Base-by-base conservation (phyloP, 805 yeast genomes). In the Suhomyces prunicola region DNA sequence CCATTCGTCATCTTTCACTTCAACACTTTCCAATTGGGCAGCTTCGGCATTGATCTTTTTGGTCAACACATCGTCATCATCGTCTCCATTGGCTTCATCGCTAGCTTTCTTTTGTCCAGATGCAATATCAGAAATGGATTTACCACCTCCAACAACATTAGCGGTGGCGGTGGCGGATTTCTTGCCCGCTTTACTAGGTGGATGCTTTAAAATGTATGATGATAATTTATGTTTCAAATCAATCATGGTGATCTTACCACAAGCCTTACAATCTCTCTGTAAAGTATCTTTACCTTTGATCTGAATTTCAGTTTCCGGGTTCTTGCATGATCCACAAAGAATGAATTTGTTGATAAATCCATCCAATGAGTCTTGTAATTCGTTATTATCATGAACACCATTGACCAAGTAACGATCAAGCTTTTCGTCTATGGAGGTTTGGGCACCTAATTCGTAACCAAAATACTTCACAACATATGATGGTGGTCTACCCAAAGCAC, bases 371-470 rank as follows among this genome's bases (percentile, higher is more conserved):
- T 94, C 99, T 78, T 94, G 99, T 62, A 94, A 81, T 73, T 90
- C 92, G 57, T 81, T 79, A 47, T 92, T 85, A 65, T 90, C 97
- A 68, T 94, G 99, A 44, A 85, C 89, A 76, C 99, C 99, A 71
- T 94, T 94, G 56, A 94, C 96, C 59, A 93, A 78, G 71, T 84
- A 94, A 66, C 97, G 86, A 67, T 93, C 98, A 45, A 82, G 83
- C 51, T 80, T 82, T 60, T 88, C 96, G 64, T 86, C 83, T 60
- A 87, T 83, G 48, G 88, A 78, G 40, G 98, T 92, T 74, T 90
- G 97, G 10, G 99, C 98, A 74, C 99, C 99, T 54, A 94, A 81
- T 76, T 94, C 99, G 65, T 87, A 88, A 42, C 99, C 99, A 69
- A 94, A 94, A 73, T 84, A 94, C 77, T 94, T 94, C 72, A 94